Evolutionary conservation across 305 asterid species (phyloP).

Genomic region (Plantago coronopus): DNA sequence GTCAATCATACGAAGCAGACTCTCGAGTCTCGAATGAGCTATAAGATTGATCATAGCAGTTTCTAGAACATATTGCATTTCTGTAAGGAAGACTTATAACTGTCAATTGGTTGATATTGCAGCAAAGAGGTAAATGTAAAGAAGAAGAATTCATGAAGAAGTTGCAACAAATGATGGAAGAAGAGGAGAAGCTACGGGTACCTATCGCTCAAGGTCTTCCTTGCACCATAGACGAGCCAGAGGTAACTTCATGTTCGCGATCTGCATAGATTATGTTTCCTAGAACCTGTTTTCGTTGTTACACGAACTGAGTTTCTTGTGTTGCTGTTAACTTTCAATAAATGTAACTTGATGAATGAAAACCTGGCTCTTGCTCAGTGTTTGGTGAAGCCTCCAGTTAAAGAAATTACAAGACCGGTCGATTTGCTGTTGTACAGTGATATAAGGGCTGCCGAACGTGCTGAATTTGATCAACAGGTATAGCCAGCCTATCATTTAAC

Average conservation of each 20-base stretch:
- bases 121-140: slow-evolving; percentile 81
- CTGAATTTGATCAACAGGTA: slow-evolving; percentile 82
- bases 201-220: slow-evolving; percentile 90
- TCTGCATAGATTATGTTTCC: neutral
- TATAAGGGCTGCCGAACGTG: slow-evolving; percentile 69
- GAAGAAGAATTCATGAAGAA: slow-evolving; percentile 75
- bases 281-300: neutral
- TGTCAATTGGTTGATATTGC: slow-evolving; percentile 27
- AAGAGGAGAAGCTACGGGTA: slow-evolving; percentile 71
- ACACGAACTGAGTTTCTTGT: neutral
- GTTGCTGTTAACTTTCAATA: neutral
- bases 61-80: neutral
- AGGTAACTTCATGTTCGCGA: slow-evolving; percentile 37
- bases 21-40: neutral
- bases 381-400: slow-evolving; percentile 61
- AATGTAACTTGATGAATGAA: neutral
- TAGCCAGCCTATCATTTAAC: slow-evolving; percentile 8
- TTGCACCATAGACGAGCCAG: slow-evolving; percentile 88
- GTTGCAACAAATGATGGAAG: slow-evolving; percentile 61
- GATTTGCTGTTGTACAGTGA: slow-evolving; percentile 76
- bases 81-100: slow-evolving; percentile 18
- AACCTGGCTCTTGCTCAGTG: slow-evolving; percentile 30
- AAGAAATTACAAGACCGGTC: slow-evolving; percentile 57
- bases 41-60: neutral
- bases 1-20: neutral